Evolutionary conservation across 1,284 basidiomycete genomes (phyloP), one percentile per base, ranked within the genome.

Genomic region (Cutaneotrichosporon cavernicola): DNA sequence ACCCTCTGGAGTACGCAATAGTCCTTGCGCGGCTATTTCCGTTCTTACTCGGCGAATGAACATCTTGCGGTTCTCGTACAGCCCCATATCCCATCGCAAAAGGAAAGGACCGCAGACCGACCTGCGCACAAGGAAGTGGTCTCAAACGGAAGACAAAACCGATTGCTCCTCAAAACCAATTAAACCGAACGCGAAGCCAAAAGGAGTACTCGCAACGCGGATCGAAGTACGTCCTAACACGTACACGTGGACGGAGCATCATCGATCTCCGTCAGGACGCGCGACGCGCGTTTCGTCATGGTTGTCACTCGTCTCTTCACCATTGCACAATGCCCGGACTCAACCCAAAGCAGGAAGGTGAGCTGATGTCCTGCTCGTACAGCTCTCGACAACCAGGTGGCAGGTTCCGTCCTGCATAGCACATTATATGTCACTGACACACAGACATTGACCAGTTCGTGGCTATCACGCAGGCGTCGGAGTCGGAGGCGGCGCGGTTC

Each of bases 401-500:
- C 18, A 14, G 53, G 36, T 6, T 8, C 31, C 22, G 21, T 4
- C 49, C 7, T 5, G 26, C 16, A 0, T 40, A 14, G 13, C 26
- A 18, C 11, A 5, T 38, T 31, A 18, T n/a, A 10, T n/a, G 16
- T 1, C 30, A 11, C 62, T 57, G 46, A 56, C 59, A 26, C 22
- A 22, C 65, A 78, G 78, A 79, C 58, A 74, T 78, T 65, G 74
- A 76, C 50, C 72, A 77, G 55, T 81, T 81, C 52, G 70, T 78
- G 31, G 74, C 73, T 26, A 73, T 81, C 53, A 81, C 80, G 14
- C 73, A 77, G 64, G 73, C 79, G 18, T 69, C 71, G 26, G 69
- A 69, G 14, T 67, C 69, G 31, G 72, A 77, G 49, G 80, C 80
- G 16, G 56, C 69, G 22, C 74, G 75, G 31, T 81, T 76, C 62